Percentiles rank a stretch among this genome's conserved stretches.
These are phyloP conservation scores for Naegleria lovaniensis DNA, from an alignment of 208 protist genomes.

Conservation along the genomic window DNA sequence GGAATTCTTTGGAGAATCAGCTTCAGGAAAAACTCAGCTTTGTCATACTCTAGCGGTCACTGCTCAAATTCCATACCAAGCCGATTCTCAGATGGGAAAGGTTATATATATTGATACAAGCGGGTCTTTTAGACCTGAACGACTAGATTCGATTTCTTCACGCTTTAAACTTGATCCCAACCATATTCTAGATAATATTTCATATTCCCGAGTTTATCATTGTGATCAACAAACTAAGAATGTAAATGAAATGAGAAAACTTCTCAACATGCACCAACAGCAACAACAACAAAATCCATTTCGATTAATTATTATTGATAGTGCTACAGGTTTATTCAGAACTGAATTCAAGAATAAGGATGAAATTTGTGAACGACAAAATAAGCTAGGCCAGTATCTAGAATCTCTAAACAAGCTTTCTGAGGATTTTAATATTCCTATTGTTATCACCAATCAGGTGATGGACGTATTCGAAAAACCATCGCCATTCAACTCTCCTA, in stretches of 20 bases:
- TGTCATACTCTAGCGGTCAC: conserved; percentile 98
- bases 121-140: conserved; percentile 96
- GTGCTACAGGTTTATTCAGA: conserved; percentile 94
- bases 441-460: conserved; percentile 99
- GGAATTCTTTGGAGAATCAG: conserved; percentile 98
- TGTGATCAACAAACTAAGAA: neutral
- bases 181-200: neutral
- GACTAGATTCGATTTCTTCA: conserved; percentile 73
- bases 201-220: neutral
- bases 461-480: conserved; percentile 89
- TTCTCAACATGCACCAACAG: neutral
- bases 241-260: neutral
- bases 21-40: conserved; percentile 98
- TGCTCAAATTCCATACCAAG: conserved; percentile 84
- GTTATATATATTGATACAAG: conserved; percentile 99
- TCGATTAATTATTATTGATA: conserved; percentile 96
- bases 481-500: neutral
- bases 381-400: conserved; percentile 96
- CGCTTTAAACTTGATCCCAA: conserved; percentile 51
- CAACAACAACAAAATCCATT: conserved; percentile 67
- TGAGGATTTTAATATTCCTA: conserved; percentile 96
- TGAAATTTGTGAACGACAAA: conserved; percentile 93
- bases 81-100: conserved; percentile 94
- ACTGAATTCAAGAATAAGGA: conserved; percentile 97
- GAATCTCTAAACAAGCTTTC: conserved; percentile 90